Percentiles rank a stretch among this genome's conserved stretches.
Conservation (phyloP, 106 monocot species). For the Triglochin maritima region DNA sequence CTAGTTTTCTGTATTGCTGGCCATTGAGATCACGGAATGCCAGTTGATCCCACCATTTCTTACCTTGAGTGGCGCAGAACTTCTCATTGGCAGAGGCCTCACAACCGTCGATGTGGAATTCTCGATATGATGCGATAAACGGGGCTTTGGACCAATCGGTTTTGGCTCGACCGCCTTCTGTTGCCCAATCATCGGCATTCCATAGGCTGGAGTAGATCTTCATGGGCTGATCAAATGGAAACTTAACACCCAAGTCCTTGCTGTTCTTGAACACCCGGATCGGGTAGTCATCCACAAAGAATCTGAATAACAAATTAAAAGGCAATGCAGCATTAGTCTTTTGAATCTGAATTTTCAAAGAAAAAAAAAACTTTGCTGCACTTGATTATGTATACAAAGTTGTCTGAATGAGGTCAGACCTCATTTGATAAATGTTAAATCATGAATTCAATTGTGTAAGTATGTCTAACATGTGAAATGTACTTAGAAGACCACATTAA, state of each 20-base stretch:
- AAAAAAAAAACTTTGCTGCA: no score
- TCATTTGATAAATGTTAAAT: no score
- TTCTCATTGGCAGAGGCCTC: slow-evolving; percentile 15
- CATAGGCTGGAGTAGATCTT: slow-evolving; percentile 30
- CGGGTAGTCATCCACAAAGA: slow-evolving; percentile 25
- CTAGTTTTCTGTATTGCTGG: slow-evolving; percentile 14
- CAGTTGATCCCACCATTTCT: slow-evolving; percentile 19
- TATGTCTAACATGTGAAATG: no score
- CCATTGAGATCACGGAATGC: slow-evolving; percentile 22
- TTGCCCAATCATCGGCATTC: slow-evolving; percentile 29
- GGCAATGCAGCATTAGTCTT: background rate
- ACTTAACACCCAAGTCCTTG: slow-evolving; percentile 17
- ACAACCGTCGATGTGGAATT: slow-evolving; percentile 31
- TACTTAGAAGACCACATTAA: no score
- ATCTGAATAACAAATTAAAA: slow-evolving; percentile 3
- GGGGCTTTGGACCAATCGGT: slow-evolving; percentile 32
- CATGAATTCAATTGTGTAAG: no score
- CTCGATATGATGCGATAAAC: slow-evolving; percentile 22
- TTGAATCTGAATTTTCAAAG: background rate
- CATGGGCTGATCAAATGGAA: slow-evolving; percentile 25
- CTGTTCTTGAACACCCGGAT: slow-evolving; percentile 27
- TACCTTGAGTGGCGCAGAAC: slow-evolving; percentile 22
- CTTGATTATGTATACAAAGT: no score
- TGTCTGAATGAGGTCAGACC: no score
- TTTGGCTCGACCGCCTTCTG: slow-evolving; percentile 24